These are phyloP conservation scores for Lathyrus oleraceus DNA, from an alignment of 306 rosid genomes.

Conservation along the genomic window DNA sequence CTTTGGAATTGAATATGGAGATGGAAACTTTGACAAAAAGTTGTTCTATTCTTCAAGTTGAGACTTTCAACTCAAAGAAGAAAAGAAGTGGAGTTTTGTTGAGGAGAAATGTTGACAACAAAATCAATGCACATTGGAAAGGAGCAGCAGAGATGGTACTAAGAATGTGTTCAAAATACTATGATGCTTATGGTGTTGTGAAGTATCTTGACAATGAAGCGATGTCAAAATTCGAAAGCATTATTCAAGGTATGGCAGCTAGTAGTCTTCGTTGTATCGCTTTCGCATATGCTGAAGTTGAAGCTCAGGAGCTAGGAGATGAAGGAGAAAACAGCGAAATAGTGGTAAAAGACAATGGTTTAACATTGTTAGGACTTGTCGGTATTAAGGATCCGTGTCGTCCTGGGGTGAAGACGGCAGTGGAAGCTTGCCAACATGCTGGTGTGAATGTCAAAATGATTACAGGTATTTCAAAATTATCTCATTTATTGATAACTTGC, in stretches of 20 bases:
- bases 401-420: slow-evolving; percentile 26
- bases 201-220: slow-evolving; percentile 30
- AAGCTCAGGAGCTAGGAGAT: not conserved
- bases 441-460: slow-evolving; percentile 44
- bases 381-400: slow-evolving; percentile 48
- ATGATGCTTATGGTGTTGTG: slow-evolving; percentile 30
- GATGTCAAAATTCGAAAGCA: slow-evolving; percentile 17
- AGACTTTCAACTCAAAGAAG: slow-evolving; percentile 43
- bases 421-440: slow-evolving; percentile 37
- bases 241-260: slow-evolving; percentile 43
- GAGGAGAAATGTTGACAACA: slow-evolving; percentile 30
- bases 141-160: slow-evolving; percentile 49
- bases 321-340: not conserved
- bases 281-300: no score
- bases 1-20: slow-evolving; percentile 35
- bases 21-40: slow-evolving; percentile 27
- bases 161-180: slow-evolving; percentile 37
- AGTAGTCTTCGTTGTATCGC: slow-evolving; percentile 28
- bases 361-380: not conserved
- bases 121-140: slow-evolving; percentile 35
- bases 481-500: no score
- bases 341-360: not conserved
- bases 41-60: slow-evolving; percentile 35
- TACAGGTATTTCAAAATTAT: no score
- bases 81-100: slow-evolving; percentile 39